Base-by-base conservation (phyloP, 1,139 yeast genomes). In the Pichia sp. region DNA sequence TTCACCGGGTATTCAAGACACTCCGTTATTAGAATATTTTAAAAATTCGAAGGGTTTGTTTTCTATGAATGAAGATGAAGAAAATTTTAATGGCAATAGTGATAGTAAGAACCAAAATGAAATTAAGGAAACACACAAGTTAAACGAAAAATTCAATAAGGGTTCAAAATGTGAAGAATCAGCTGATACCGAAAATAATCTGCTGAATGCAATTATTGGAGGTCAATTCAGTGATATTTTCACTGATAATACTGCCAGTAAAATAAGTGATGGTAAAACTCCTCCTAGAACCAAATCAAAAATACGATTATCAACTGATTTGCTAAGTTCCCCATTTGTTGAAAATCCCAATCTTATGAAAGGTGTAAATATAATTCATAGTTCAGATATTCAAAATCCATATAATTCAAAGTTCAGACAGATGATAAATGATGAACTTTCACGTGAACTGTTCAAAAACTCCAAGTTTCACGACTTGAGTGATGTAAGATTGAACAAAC, bases 181-280 rank as follows among this genome's bases (percentile, higher is more conserved):
- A 32, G 18, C 16, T 18, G 36, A 32, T 32, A 32, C 36, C 11
- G 46, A 40, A 20, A 41, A 39, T 8, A 47, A 50, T 34, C 47
- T 50, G 44, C 20, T 44, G 22, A 58, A 54, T 39, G 54, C 67
- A 59, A 50, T 68, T 59, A 40, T 64, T 5, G 68, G 63, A 34
- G 66, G 65, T 5, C 69, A 67, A 0, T 57, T 70, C 4, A 79
- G 76, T 49, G 81, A 77, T 3, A 75, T 74, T 57, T 76, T 73
- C 3, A 77, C 82, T 0, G 81, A 77, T 32, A 16, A 32, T 52
- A 77, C 82, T 0, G 60, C 76, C 3, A 54, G 60, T 2, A 55
- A 55, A 34, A 44, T 54, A 6, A 15, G 42, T 38, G 46, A 42
- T 27, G 26, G 41, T 26, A 47, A 25, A 44, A 43, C 39, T 47